Evolutionary conservation across 345 rosid genomes (phyloP).

Genomic region (Citropsis articulata): DNA sequence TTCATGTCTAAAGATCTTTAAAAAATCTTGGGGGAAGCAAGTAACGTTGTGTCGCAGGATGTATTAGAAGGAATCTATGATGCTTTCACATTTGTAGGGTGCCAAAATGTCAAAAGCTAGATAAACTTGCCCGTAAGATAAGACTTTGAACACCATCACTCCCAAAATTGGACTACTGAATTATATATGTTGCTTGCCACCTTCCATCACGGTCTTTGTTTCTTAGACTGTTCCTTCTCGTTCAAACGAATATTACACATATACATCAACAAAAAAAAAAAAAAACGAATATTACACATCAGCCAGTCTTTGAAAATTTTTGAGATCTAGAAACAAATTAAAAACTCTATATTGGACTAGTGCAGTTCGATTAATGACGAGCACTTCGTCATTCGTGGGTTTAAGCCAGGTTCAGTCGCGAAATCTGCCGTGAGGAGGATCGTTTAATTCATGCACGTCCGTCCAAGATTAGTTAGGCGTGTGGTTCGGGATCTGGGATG

Average conservation of each 20-base stretch:
- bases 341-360: not conserved
- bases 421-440: no score
- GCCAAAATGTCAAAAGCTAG: conserved; percentile 7
- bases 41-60: no score
- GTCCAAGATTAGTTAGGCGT: no score
- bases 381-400: no score
- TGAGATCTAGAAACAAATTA: not conserved
- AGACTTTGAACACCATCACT: conserved; percentile 12
- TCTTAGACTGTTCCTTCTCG: conserved; percentile 3
- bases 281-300: not conserved
- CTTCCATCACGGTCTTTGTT: conserved; percentile 2
- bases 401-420: no score
- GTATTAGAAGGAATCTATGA: not conserved
- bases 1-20: not conserved
- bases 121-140: not conserved
- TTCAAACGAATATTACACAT: not conserved
- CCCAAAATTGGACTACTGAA: not conserved
- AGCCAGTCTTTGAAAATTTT: not conserved
- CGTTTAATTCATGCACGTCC: no score
- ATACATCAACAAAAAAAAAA: no score
- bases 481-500: no score
- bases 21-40: conserved; percentile 1
- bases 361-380: no score
- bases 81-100: conserved; percentile 4
- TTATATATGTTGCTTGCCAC: not conserved